These are phyloP conservation scores for Gryganskiella cystojenkinii DNA, from an alignment of 192 early-diverging fungal genomes.

Conservation along the genomic window DNA sequence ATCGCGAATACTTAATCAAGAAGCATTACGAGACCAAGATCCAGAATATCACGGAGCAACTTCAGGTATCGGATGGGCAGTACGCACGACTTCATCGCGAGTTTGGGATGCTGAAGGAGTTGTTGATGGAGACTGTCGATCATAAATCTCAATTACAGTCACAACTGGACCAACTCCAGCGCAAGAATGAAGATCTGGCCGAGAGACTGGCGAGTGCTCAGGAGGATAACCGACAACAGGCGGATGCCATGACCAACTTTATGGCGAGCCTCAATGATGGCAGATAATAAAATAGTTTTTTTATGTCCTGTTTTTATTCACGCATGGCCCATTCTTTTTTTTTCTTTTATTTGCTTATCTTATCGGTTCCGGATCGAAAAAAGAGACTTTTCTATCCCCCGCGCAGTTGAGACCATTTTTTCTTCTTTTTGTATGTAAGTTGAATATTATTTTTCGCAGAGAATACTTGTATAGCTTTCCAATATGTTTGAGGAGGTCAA, in stretches of 20 bases:
- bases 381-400: no score
- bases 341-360: no score
- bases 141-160: slow-evolving; percentile 14
- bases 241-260: slow-evolving; percentile 59
- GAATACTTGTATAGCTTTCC: no score
- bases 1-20: slow-evolving; percentile 54
- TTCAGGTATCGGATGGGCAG: slow-evolving; percentile 56
- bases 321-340: no score
- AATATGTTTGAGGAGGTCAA: no score
- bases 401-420: no score
- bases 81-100: slow-evolving; percentile 46
- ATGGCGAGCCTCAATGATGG: slow-evolving; percentile 30
- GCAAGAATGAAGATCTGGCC: slow-evolving; percentile 32
- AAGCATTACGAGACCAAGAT: slow-evolving; percentile 59
- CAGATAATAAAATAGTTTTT: no score
- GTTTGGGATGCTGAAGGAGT: slow-evolving; percentile 48
- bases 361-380: no score
- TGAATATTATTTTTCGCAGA: no score
- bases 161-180: slow-evolving; percentile 25
- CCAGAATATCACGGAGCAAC: slow-evolving; percentile 50
- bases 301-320: no score
- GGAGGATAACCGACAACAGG: slow-evolving; percentile 52
- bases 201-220: slow-evolving; percentile 50
- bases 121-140: slow-evolving; percentile 27
- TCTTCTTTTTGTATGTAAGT: no score